Evolutionary conservation across 352 stramenopile genomes (phyloP).

Genomic region (Globisporangium paddicum): DNA sequence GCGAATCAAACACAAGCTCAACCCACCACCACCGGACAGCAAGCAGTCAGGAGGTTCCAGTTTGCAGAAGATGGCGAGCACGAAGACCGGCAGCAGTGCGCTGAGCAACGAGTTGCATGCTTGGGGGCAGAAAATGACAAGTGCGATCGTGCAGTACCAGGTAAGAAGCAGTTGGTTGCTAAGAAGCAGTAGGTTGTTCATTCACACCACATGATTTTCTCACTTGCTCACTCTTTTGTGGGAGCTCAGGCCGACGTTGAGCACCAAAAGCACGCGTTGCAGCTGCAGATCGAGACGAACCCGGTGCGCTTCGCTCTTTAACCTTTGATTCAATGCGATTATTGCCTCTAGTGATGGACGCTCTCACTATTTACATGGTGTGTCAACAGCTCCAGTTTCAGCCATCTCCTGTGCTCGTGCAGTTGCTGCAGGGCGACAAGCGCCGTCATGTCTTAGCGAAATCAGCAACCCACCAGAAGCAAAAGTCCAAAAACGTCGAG

Average conservation of each 20-base stretch:
- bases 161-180: too few species aligned
- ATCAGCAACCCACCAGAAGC: constrained; percentile 23
- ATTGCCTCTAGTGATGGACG: too few species aligned
- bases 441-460: constrained; percentile 10
- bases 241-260: constrained; percentile 19
- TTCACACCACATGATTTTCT: too few species aligned
- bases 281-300: constrained; percentile 44
- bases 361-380: neutral
- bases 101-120: neutral
- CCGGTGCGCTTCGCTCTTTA: constrained; percentile 21
- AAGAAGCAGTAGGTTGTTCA: too few species aligned
- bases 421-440: constrained; percentile 37
- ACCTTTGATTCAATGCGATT: neutral
- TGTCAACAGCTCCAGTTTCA: constrained; percentile 45
- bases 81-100: too few species aligned
- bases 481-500: constrained; percentile 31
- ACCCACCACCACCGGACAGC: neutral
- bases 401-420: constrained; percentile 40
- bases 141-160: neutral
- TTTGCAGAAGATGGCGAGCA: neutral
- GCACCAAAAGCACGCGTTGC: constrained; percentile 33
- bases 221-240: neutral
- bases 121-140: neutral
- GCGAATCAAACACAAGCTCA: neutral
- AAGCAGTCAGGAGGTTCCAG: neutral